Evolutionary conservation across 768 basidiomycete genomes (phyloP).

Genomic region (Suillus occidentalis): DNA sequence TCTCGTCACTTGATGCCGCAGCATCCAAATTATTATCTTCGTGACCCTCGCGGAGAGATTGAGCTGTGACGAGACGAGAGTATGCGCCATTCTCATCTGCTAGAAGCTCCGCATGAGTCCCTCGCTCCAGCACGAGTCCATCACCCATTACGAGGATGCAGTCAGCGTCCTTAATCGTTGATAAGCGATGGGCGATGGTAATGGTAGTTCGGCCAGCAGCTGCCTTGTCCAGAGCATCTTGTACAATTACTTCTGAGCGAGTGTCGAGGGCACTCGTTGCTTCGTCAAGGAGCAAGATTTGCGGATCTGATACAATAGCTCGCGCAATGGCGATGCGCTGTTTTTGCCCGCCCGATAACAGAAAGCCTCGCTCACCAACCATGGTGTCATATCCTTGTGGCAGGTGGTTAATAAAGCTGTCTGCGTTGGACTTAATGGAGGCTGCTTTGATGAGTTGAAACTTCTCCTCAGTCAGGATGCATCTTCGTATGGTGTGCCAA

Average conservation of each 20-base stretch:
- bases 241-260: conserved; percentile 50
- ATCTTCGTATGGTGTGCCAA: conserved; percentile 42
- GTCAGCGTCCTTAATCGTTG: conserved; percentile 48
- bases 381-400: conserved; percentile 50
- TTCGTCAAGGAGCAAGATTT: conserved; percentile 51
- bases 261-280: conserved; percentile 51
- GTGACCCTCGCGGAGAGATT: conserved; percentile 36
- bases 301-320: conserved; percentile 49
- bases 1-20: conserved; percentile 13
- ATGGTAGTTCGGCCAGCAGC: conserved; percentile 39
- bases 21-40: conserved; percentile 16
- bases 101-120: conserved; percentile 42
- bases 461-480: conserved; percentile 42
- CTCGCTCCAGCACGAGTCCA: conserved; percentile 42
- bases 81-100: conserved; percentile 39
- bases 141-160: conserved; percentile 44
- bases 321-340: conserved; percentile 54
- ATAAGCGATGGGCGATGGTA: conserved; percentile 32
- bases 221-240: conserved; percentile 54
- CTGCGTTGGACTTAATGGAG: conserved; percentile 50
- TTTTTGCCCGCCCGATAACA: conserved; percentile 53
- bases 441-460: conserved; percentile 45
- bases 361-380: conserved; percentile 50
- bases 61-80: conserved; percentile 42
- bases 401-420: conserved; percentile 47